Conservation (phyloP, 352 stramenopile genomes). For the Phytophthora ohioensis region DNA sequence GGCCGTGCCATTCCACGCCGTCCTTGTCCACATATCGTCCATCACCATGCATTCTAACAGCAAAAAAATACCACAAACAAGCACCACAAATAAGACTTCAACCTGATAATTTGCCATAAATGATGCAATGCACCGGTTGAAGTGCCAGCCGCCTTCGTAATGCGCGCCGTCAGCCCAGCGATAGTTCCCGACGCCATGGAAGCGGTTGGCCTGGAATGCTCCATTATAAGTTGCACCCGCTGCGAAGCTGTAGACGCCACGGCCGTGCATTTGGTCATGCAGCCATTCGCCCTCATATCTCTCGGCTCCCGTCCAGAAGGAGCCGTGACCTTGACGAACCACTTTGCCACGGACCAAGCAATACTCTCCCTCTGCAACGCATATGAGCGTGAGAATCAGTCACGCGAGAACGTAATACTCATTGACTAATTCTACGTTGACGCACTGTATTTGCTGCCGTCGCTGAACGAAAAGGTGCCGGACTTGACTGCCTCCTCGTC, state of each 20-base stretch:
- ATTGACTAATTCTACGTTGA: slow-evolving; percentile 16
- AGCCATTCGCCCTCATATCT: slow-evolving; percentile 72
- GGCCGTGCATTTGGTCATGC: slow-evolving; percentile 75
- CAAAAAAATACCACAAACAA: slow-evolving; percentile 25
- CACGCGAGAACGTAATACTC: slow-evolving; percentile 2
- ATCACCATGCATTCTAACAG: slow-evolving; percentile 76
- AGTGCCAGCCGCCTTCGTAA: slow-evolving; percentile 69
- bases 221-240: slow-evolving; percentile 80
- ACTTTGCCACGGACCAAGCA: slow-evolving; percentile 41
- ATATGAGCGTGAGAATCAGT: not conserved
- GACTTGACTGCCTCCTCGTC: slow-evolving; percentile 50
- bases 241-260: slow-evolving; percentile 69
- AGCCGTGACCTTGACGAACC: slow-evolving; percentile 63
- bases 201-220: slow-evolving; percentile 70
- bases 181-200: slow-evolving; percentile 72
- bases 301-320: slow-evolving; percentile 64
- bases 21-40: slow-evolving; percentile 80
- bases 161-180: slow-evolving; percentile 70
- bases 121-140: slow-evolving; percentile 45
- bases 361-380: slow-evolving; percentile 59
- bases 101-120: slow-evolving; percentile 19
- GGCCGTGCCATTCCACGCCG: slow-evolving; percentile 71
- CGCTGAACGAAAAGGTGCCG: slow-evolving; percentile 73
- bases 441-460: slow-evolving; percentile 69
- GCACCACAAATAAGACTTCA: slow-evolving; percentile 24